These are phyloP conservation scores for Eucalyptus pauciflora DNA, from an alignment of 345 rosid species.

Conservation along the genomic window DNA sequence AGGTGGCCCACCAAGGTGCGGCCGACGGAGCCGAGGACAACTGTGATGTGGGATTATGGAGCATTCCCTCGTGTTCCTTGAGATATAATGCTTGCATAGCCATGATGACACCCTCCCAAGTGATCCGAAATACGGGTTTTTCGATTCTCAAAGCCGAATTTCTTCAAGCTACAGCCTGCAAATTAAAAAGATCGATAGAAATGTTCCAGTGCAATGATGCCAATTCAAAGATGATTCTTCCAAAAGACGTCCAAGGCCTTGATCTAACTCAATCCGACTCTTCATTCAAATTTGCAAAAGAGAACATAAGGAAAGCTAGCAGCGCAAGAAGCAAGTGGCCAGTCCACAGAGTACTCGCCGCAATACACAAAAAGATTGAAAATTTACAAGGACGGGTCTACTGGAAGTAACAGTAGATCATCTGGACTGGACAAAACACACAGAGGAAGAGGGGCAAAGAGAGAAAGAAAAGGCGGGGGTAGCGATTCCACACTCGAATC, in stretches of 20 bases:
- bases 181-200: neutral
- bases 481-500: neutral
- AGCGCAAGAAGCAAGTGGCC: neutral
- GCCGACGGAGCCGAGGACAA: slow-evolving; percentile 30
- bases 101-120: slow-evolving; percentile 26
- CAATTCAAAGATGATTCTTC: neutral
- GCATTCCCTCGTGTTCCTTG: slow-evolving; percentile 57
- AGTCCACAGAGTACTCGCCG: neutral
- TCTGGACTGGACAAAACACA: neutral
- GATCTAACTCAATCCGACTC: neutral
- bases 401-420: neutral
- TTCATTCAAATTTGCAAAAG: neutral
- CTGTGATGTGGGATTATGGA: slow-evolving; percentile 31
- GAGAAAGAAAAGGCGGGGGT: neutral
- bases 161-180: slow-evolving; percentile 14
- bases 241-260: neutral
- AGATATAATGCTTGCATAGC: slow-evolving; percentile 66
- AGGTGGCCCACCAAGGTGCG: slow-evolving; percentile 53
- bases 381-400: neutral
- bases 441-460: neutral
- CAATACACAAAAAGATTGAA: neutral
- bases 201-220: neutral
- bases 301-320: neutral
- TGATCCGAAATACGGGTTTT: neutral
- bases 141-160: neutral